A percentile compares a stretch with the other conserved stretches of the same genome.
These are phyloP conservation scores for Tagetes patula DNA, from an alignment of 129 eudicot genomes.

Conservation along the genomic window DNA sequence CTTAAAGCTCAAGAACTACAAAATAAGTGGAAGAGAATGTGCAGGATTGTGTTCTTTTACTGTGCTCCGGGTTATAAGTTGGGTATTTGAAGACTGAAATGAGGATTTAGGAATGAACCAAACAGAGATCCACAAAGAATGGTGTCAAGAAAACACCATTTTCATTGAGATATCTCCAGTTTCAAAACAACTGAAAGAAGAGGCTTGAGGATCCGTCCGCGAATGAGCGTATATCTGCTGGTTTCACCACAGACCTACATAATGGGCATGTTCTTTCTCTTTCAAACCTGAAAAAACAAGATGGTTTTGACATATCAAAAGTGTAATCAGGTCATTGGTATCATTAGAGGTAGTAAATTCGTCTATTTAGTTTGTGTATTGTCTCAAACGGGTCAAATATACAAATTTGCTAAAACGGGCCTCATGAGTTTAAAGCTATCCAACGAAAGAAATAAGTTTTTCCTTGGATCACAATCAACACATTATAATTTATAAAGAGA, in stretches of 20 bases:
- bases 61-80: slow-evolving; percentile 28
- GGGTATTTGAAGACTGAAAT: slow-evolving; percentile 17
- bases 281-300: slow-evolving; percentile 55
- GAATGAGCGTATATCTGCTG: slow-evolving; percentile 63
- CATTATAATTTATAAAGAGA: no score
- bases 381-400: no score
- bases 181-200: slow-evolving; percentile 51
- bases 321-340: not conserved
- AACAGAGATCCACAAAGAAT: not conserved
- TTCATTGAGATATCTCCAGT: not conserved
- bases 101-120: no score
- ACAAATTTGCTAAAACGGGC: no score
- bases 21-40: not conserved
- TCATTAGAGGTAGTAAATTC: not conserved
- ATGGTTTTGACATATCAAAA: not conserved
- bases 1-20: slow-evolving; percentile 11
- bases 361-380: not conserved
- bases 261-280: slow-evolving; percentile 77
- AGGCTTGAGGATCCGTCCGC: slow-evolving; percentile 66
- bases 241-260: slow-evolving; percentile 71
- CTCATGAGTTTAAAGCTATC: no score
- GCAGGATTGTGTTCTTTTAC: slow-evolving; percentile 26
- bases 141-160: slow-evolving; percentile 12
- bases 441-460: no score
- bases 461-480: no score